A percentile compares a stretch with the other conserved stretches of the same genome.
phyloP scores from a whole-genome alignment of 768 basidiomycete species.

The Serpula lacrymans region DNA sequence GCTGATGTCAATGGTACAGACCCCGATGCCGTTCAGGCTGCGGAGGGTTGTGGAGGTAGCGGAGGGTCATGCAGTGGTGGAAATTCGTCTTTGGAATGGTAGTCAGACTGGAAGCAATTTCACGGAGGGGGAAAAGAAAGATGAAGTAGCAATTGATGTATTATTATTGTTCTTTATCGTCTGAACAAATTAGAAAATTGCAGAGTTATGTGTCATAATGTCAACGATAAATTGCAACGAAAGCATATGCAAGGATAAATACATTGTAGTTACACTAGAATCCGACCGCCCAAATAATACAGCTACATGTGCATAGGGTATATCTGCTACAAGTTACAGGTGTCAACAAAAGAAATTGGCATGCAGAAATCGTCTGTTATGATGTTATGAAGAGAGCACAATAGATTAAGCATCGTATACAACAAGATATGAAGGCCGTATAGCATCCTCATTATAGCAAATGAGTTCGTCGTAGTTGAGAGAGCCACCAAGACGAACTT shows the following conservation, averaged over 20 bases:
- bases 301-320: not conserved
- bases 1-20: constrained; percentile 15
- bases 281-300: too few relatives aligned
- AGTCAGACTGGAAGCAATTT: too few relatives aligned
- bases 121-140: too few relatives aligned
- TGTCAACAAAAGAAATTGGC: not conserved
- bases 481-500: constrained; percentile 51
- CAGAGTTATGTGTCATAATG: too few relatives aligned
- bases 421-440: constrained; percentile 67
- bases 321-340: not conserved
- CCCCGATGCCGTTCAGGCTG: not conserved
- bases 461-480: constrained; percentile 72
- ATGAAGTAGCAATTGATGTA: too few relatives aligned
- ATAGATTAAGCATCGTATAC: constrained; percentile 52
- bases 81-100: constrained; percentile 11
- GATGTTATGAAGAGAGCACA: not conserved
- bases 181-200: too few relatives aligned
- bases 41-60: not conserved
- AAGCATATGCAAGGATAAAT: too few relatives aligned
- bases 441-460: constrained; percentile 69
- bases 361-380: not conserved
- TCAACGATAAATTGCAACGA: too few relatives aligned
- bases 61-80: constrained; percentile 6
- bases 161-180: too few relatives aligned
- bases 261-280: not conserved